Conservation (phyloP, 1,139 yeast species). For the Sugiyamaella xylanicola region DNA sequence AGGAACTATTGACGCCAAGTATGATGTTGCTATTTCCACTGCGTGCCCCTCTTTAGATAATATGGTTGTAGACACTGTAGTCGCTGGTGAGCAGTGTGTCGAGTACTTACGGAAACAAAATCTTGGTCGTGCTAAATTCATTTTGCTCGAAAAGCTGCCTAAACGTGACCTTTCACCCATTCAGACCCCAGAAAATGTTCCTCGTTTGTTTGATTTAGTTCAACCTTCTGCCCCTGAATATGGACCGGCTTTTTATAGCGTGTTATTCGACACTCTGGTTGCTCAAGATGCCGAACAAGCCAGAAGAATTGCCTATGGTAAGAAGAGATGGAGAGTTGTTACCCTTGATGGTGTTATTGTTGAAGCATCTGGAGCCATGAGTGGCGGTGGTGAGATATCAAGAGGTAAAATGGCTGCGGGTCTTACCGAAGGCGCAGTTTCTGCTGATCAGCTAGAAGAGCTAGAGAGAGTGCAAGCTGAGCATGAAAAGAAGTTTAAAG, state of each 20-base stretch:
- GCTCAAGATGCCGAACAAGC: constrained; percentile 81
- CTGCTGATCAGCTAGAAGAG: constrained; percentile 68
- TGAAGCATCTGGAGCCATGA: constrained; percentile 95
- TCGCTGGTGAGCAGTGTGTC: constrained; percentile 88
- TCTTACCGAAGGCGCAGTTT: constrained; percentile 41
- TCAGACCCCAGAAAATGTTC: constrained; percentile 74
- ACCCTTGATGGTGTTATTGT: constrained; percentile 91
- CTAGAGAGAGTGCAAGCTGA: constrained; percentile 54
- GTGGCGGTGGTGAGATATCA: constrained; percentile 78
- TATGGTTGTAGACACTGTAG: constrained; percentile 92
- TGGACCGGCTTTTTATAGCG: constrained; percentile 87
- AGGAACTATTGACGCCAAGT: constrained; percentile 82
- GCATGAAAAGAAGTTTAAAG: constrained; percentile 59
- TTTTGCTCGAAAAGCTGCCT: constrained; percentile 74
- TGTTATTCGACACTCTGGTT: constrained; percentile 82
- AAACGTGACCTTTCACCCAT: constrained; percentile 61
- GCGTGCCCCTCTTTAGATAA: constrained; percentile 93
- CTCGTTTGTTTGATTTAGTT: constrained; percentile 83
- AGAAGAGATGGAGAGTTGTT: constrained; percentile 80
- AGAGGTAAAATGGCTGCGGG: constrained; percentile 64
- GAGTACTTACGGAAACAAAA: constrained; percentile 81
- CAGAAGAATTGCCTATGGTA: constrained; percentile 83
- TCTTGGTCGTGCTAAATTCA: constrained; percentile 87
- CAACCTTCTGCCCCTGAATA: constrained; percentile 65
- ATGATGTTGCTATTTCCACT: constrained; percentile 92